Percentiles rank a stretch among this genome's conserved stretches.
Evolutionary conservation across 2,329 filamentous ascomycete genomes (phyloP).

Genomic region (Penicillium sp.): DNA sequence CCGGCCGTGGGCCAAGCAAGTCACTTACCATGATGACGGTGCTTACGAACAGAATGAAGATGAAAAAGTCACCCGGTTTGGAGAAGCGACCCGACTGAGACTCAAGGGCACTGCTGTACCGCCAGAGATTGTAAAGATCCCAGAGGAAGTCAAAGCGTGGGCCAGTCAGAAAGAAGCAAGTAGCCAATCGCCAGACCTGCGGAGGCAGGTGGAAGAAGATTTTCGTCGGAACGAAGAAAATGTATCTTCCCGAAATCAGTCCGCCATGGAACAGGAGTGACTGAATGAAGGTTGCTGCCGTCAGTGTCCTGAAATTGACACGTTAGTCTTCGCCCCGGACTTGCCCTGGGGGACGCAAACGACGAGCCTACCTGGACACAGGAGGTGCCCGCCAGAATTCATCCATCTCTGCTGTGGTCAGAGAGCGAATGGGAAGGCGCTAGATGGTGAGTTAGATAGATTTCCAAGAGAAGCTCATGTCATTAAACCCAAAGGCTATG

Average conservation of each 20-base stretch:
- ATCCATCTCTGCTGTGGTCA: constrained; percentile 52
- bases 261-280: constrained; percentile 65
- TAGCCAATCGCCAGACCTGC: constrained; percentile 63
- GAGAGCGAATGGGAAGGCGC: constrained; percentile 8
- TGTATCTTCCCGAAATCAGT: constrained; percentile 55
- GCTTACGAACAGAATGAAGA: constrained; percentile 76
- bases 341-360: background rate
- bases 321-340: constrained; percentile 32
- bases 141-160: constrained; percentile 63
- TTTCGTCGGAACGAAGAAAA: constrained; percentile 54
- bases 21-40: constrained; percentile 75
- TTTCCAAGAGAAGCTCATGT: constrained; percentile 7
- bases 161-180: constrained; percentile 63
- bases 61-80: constrained; percentile 76
- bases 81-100: constrained; percentile 70
- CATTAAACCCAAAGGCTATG: constrained; percentile 18
- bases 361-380: constrained; percentile 62
- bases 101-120: constrained; percentile 76
- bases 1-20: constrained; percentile 26
- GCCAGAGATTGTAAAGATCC: constrained; percentile 79
- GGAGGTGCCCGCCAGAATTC: constrained; percentile 68
- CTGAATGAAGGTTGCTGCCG: constrained; percentile 64
- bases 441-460: constrained; percentile 18
- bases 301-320: constrained; percentile 62
- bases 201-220: constrained; percentile 61